These are phyloP conservation scores for Colletotrichum chrysophilum DNA, from an alignment of 2,329 filamentous ascomycete species.

Conservation along the genomic window DNA sequence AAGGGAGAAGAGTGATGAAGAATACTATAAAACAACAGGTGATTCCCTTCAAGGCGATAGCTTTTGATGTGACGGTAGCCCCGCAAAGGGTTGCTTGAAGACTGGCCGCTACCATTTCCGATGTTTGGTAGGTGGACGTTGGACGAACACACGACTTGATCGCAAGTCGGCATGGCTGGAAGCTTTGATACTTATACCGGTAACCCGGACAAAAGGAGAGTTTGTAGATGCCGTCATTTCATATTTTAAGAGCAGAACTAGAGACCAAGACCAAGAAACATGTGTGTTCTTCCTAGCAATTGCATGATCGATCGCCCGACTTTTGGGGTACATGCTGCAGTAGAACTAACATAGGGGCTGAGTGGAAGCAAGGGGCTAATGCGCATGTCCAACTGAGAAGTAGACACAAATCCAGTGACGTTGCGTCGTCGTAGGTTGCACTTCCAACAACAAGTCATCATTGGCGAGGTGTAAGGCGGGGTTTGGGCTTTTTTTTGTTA, in stretches of 20 bases:
- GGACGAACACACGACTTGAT: not conserved
- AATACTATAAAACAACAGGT: not conserved
- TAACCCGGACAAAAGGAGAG: not conserved
- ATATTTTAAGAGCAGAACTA: not conserved
- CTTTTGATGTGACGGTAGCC: not conserved
- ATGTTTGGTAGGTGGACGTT: not conserved
- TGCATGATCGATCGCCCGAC: not conserved
- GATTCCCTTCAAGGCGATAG: not conserved
- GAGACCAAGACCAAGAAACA: not conserved
- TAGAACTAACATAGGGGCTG: not conserved
- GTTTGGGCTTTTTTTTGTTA: not conserved
- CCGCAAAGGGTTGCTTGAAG: not conserved
- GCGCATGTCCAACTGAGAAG: not conserved
- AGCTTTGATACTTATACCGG: not conserved
- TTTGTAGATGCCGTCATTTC: not conserved
- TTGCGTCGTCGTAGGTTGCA: not conserved
- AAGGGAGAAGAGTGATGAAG: not conserved
- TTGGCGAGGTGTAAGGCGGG: not conserved
- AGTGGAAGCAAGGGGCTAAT: not conserved
- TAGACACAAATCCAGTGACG: not conserved
- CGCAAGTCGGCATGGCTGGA: not conserved
- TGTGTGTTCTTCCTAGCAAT: not conserved
- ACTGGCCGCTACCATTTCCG: not conserved
- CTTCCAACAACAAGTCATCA: not conserved
- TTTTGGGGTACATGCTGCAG: not conserved